A percentile compares a stretch with the other conserved stretches of the same genome.
phyloP scores from a whole-genome alignment of 202 grass and related monocot genomes.

The Schoenoplectus triqueter region DNA sequence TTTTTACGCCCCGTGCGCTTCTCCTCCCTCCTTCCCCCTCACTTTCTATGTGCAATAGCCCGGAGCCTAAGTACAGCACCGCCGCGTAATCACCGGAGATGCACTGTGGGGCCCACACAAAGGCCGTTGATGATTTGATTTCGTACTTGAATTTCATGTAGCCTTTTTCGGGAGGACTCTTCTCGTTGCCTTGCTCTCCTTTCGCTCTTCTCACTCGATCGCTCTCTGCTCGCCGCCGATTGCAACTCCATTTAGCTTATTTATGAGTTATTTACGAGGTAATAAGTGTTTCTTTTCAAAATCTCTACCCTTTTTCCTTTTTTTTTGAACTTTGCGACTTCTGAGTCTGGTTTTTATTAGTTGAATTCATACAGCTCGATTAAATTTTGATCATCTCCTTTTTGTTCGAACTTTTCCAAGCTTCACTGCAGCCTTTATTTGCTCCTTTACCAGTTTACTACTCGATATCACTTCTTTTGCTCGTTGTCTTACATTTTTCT shows the following conservation, averaged over 20 bases:
- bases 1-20: slow-evolving; percentile 29
- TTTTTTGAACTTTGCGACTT: background rate
- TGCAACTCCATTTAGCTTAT: background rate
- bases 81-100: slow-evolving; percentile 30
- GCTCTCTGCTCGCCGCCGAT: background rate
- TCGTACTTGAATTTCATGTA: background rate
- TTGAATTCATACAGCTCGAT: background rate
- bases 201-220: background rate
- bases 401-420: slow-evolving; percentile 11
- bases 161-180: background rate
- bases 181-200: background rate
- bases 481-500: slow-evolving; percentile 18
- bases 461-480: background rate
- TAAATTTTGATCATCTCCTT: slow-evolving; percentile 9
- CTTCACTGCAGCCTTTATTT: background rate
- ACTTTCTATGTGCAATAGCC: background rate
- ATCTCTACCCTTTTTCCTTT: background rate
- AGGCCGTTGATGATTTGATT: background rate
- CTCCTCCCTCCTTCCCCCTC: background rate
- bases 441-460: background rate
- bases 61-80: background rate
- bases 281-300: background rate
- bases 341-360: slow-evolving; percentile 20
- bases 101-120: background rate
- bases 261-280: background rate